phyloP scores from a whole-genome alignment of 1,284 basidiomycete genomes.

The Ceratobasidium sp. region DNA sequence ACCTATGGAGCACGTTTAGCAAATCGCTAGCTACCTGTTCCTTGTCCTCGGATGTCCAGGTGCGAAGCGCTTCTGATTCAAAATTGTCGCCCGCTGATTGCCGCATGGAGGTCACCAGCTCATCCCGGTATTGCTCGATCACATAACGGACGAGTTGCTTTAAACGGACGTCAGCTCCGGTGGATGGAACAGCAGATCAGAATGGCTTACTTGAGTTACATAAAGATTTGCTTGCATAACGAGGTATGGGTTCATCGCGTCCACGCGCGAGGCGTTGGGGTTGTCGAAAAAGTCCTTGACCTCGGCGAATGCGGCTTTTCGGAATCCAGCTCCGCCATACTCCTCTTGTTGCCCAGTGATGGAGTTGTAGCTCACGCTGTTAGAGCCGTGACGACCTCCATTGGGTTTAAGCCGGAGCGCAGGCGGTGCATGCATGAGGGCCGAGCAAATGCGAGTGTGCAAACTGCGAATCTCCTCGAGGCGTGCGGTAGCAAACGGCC shows the following conservation, averaged over 20 bases:
- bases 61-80: conserved; percentile 61
- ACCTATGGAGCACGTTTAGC: conserved; percentile 83
- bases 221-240: conserved; percentile 91
- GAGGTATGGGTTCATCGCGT: conserved; percentile 86
- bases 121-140: conserved; percentile 88
- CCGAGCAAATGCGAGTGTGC: conserved; percentile 76
- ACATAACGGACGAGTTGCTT: conserved; percentile 92
- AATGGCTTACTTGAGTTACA: conserved; percentile 77
- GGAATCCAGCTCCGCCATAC: conserved; percentile 60
- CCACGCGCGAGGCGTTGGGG: conserved; percentile 82
- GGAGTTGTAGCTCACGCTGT: neutral
- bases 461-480: conserved; percentile 83
- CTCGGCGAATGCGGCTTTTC: conserved; percentile 83
- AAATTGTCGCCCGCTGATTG: conserved; percentile 55
- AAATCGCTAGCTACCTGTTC: conserved; percentile 84
- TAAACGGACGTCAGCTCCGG: conserved; percentile 45
- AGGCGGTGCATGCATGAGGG: conserved; percentile 76
- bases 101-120: conserved; percentile 75
- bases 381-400: conserved; percentile 58
- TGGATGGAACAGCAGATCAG: conserved; percentile 4
- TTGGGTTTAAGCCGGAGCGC: conserved; percentile 72
- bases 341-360: conserved; percentile 42
- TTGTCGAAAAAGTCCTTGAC: conserved; percentile 91
- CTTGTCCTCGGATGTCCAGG: conserved; percentile 67
- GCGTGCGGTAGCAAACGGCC: conserved; percentile 82